Percentiles rank a stretch among this genome's conserved stretches.
These are phyloP conservation scores for Linum usitatissimum DNA, from an alignment of 345 rosid species.

Conservation along the genomic window DNA sequence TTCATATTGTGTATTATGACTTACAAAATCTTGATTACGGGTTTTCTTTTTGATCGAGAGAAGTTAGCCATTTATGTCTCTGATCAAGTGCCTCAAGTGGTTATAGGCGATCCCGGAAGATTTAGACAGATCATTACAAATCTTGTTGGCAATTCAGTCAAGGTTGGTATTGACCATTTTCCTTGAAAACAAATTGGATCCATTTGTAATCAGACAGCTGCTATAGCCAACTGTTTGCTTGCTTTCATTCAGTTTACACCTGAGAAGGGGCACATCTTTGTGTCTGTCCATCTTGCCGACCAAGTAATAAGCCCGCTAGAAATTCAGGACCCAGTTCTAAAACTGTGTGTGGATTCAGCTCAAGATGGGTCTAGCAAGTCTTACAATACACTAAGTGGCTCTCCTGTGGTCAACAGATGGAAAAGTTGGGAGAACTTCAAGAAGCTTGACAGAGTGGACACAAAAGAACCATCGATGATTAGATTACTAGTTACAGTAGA, in stretches of 20 bases:
- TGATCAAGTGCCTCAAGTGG: slow-evolving; percentile 60
- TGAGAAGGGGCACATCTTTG: slow-evolving; percentile 72
- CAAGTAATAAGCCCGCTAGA: slow-evolving; percentile 37
- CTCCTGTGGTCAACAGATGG: slow-evolving; percentile 62
- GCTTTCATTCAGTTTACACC: slow-evolving; percentile 55
- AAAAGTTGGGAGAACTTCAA: slow-evolving; percentile 74
- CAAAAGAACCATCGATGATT: slow-evolving; percentile 30
- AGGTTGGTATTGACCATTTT: slow-evolving; percentile 35
- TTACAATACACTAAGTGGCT: slow-evolving; percentile 56
- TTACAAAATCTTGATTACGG: slow-evolving; percentile 13
- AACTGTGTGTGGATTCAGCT: slow-evolving; percentile 35
- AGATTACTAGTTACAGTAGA: slow-evolving; percentile 72
- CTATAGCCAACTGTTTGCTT: not conserved
- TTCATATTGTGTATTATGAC: not conserved
- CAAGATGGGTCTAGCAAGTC: slow-evolving; percentile 23
- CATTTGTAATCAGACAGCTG: not conserved
- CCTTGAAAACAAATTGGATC: not conserved
- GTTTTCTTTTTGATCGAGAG: slow-evolving; percentile 21
- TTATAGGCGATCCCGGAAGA: slow-evolving; percentile 79
- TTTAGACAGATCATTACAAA: slow-evolving; percentile 83
- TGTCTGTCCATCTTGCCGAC: slow-evolving; percentile 67
- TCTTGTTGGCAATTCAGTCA: slow-evolving; percentile 90
- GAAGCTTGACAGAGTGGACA: slow-evolving; percentile 20
- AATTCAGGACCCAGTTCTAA: slow-evolving; percentile 44
- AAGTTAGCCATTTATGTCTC: slow-evolving; percentile 87